Conservation (phyloP, 805 yeast species). For the Blastobotrys parvus region DNA sequence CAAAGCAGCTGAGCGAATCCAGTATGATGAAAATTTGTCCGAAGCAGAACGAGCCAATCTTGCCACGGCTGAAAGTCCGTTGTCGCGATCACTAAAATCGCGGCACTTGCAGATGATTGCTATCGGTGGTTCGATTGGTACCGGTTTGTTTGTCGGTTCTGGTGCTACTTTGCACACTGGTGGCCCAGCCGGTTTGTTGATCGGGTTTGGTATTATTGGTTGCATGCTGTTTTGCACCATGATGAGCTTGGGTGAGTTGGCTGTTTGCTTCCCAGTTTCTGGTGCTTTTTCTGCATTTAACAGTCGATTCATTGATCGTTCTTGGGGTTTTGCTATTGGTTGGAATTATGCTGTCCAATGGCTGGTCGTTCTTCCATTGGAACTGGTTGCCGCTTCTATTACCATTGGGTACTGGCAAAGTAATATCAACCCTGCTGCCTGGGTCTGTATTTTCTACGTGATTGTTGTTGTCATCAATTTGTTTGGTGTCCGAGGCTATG, state of each 20-base stretch:
- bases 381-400: constrained; percentile 55
- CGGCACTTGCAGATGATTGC: constrained; percentile 54
- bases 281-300: constrained; percentile 51
- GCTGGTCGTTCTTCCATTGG: constrained; percentile 58
- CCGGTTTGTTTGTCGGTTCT: constrained; percentile 63
- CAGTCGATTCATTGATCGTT: constrained; percentile 50
- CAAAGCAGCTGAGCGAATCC: constrained; percentile 25
- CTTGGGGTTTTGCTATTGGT: constrained; percentile 58
- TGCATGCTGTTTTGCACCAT: constrained; percentile 52
- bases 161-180: constrained; percentile 47
- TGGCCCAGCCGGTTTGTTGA: constrained; percentile 56
- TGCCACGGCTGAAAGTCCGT: constrained; percentile 47
- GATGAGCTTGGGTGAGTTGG: constrained; percentile 58
- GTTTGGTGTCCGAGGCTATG: constrained; percentile 52
- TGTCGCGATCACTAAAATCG: constrained; percentile 34
- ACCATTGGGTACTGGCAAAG: constrained; percentile 52
- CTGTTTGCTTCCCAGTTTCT: constrained; percentile 48
- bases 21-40: constrained; percentile 21
- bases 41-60: constrained; percentile 32
- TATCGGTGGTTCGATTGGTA: constrained; percentile 70
- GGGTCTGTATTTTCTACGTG: constrained; percentile 49
- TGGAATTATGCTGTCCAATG: constrained; percentile 64
- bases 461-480: constrained; percentile 42
- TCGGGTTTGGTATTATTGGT: constrained; percentile 55
- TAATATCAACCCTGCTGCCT: constrained; percentile 47